A percentile compares a stretch with the other conserved stretches of the same genome.
phyloP scores from a whole-genome alignment of 1,139 yeast species.

The Nematodospora anomalae region DNA sequence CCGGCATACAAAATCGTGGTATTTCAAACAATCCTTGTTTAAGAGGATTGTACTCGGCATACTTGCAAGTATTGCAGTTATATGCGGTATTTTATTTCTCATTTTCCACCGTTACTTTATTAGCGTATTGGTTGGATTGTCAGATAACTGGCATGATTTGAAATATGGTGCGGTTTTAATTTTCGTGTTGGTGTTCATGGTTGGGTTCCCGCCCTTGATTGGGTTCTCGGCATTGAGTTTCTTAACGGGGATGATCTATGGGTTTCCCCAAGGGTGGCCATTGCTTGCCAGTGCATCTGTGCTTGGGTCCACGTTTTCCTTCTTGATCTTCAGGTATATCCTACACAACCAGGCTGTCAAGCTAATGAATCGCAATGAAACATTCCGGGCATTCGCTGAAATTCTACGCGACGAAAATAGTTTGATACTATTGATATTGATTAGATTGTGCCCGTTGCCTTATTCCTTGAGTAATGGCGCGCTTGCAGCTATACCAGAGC shows the following conservation, averaged over 20 bases:
- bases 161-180: conserved; percentile 55
- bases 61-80: conserved; percentile 17
- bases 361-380: conserved; percentile 53
- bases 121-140: conserved; percentile 40
- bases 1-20: conserved; percentile 20
- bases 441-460: conserved; percentile 88
- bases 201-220: conserved; percentile 80
- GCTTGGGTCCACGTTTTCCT: conserved; percentile 72
- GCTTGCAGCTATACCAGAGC: conserved; percentile 78
- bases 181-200: conserved; percentile 43
- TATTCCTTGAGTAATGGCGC: conserved; percentile 93
- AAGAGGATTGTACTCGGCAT: conserved; percentile 17
- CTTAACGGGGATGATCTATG: conserved; percentile 80
- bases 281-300: conserved; percentile 69
- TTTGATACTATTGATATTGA: conserved; percentile 63
- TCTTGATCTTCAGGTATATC: conserved; percentile 62
- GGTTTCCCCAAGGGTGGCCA: conserved; percentile 80
- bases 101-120: conserved; percentile 52
- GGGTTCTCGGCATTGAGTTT: conserved; percentile 77
- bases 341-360: conserved; percentile 55
- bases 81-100: conserved; percentile 32
- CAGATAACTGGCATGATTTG: conserved; percentile 48
- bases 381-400: conserved; percentile 72
- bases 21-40: conserved; percentile 18
- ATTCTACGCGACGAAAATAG: conserved; percentile 66